phyloP scores from a whole-genome alignment of 2,329 filamentous ascomycete genomes.

The Scytalidium lignicola region DNA sequence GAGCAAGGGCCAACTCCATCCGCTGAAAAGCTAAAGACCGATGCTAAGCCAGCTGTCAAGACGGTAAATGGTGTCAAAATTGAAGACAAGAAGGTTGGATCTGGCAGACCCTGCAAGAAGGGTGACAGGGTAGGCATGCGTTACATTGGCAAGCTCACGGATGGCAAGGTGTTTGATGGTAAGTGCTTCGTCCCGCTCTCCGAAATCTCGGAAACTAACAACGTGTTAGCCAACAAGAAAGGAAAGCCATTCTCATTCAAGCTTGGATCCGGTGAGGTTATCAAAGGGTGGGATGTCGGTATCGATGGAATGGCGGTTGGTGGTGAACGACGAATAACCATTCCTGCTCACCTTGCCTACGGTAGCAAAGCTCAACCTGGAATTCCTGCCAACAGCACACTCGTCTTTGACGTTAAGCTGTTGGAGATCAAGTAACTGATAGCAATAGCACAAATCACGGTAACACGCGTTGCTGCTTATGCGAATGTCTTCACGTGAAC shows the following conservation, averaged over 20 bases:
- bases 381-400: slow-evolving; percentile 85
- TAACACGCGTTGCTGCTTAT: no score
- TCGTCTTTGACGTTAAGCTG: slow-evolving; percentile 89
- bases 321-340: slow-evolving; percentile 86
- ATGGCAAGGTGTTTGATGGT: slow-evolving; percentile 95
- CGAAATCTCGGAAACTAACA: slow-evolving; percentile 19
- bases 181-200: slow-evolving; percentile 35
- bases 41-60: slow-evolving; percentile 59
- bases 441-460: not conserved
- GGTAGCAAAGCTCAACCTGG: slow-evolving; percentile 77
- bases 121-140: slow-evolving; percentile 89
- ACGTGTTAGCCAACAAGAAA: slow-evolving; percentile 82
- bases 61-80: slow-evolving; percentile 83
- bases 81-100: slow-evolving; percentile 91
- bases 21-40: slow-evolving; percentile 39
- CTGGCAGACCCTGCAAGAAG: slow-evolving; percentile 79
- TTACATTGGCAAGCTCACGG: slow-evolving; percentile 94
- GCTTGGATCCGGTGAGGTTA: slow-evolving; percentile 89
- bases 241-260: slow-evolving; percentile 97
- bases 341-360: slow-evolving; percentile 84
- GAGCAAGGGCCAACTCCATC: slow-evolving; percentile 90
- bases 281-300: slow-evolving; percentile 98
- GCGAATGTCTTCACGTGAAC: no score
- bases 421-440: slow-evolving; percentile 70
- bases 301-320: slow-evolving; percentile 88